phyloP scores from a whole-genome alignment of 2,329 filamentous ascomycete species.

The Talaromyces sp. region DNA sequence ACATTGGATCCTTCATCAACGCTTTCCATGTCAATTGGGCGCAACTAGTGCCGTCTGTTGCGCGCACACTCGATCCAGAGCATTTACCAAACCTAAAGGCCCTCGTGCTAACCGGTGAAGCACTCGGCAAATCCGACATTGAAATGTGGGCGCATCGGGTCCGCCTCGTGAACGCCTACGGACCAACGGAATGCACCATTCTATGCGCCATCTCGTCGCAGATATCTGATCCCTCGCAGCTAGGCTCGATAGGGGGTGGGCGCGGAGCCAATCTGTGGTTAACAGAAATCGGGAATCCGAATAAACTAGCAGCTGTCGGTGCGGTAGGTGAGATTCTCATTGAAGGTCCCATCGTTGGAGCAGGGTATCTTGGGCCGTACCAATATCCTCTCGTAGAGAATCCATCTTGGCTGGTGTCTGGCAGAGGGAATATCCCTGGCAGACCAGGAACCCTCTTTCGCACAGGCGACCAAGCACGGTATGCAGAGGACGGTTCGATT shows the following conservation, averaged over 20 bases:
- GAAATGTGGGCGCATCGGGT: not conserved
- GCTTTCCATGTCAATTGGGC: conserved; percentile 26
- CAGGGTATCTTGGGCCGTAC: conserved; percentile 39
- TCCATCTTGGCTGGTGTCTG: conserved; percentile 33
- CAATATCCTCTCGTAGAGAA: conserved; percentile 23
- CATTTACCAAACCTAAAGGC: not conserved
- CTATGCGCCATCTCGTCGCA: conserved; percentile 20
- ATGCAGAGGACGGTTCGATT: conserved; percentile 18
- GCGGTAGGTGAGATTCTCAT: conserved; percentile 36
- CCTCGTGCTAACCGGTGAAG: conserved; percentile 5
- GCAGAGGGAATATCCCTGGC: conserved; percentile 27
- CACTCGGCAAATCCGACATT: not conserved
- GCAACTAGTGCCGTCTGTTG: conserved; percentile 1
- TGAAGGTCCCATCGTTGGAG: conserved; percentile 35
- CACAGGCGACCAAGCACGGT: conserved; percentile 28
- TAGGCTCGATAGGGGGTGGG: conserved; percentile 40
- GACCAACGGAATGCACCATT: conserved; percentile 5
- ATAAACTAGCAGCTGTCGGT: conserved; percentile 42
- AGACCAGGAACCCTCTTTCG: conserved; percentile 25
- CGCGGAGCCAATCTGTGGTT: conserved; percentile 24
- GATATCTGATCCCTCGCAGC: conserved; percentile 32
- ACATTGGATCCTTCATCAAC: not conserved
- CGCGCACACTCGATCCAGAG: not conserved
- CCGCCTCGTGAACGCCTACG: conserved; percentile 4
- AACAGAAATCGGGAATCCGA: conserved; percentile 27